Percentiles rank a stretch among this genome's conserved stretches.
phyloP scores from a whole-genome alignment of 768 basidiomycete species.

The Auriscalpium vulgare region DNA sequence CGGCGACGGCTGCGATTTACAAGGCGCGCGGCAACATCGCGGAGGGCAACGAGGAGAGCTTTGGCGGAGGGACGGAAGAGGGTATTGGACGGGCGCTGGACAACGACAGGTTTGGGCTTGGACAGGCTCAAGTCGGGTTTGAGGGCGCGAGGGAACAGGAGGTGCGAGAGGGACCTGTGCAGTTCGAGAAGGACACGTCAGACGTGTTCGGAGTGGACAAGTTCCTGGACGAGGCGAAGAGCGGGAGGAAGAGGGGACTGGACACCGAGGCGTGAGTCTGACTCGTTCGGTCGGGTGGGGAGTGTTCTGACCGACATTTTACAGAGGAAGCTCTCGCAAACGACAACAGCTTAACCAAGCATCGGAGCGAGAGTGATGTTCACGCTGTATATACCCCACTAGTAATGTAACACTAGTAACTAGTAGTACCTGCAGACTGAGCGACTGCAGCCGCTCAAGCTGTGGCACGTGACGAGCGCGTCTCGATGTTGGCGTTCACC shows the following conservation, averaged over 20 bases:
- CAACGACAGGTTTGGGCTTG: constrained; percentile 91
- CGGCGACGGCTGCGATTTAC: constrained; percentile 99
- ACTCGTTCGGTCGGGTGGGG: not conserved
- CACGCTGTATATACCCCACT: too few species aligned
- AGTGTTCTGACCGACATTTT: constrained; percentile 1
- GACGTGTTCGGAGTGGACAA: constrained; percentile 96
- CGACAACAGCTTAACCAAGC: constrained; percentile 63
- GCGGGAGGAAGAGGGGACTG: constrained; percentile 84
- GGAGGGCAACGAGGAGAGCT: constrained; percentile 84
- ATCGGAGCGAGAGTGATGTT: constrained; percentile 27
- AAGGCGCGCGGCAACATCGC: constrained; percentile 84
- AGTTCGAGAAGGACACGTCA: constrained; percentile 96
- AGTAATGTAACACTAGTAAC: too few species aligned
- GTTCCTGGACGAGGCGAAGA: constrained; percentile 96
- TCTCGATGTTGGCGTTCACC: not conserved
- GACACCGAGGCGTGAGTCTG: constrained; percentile 62
- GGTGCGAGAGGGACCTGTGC: constrained; percentile 86
- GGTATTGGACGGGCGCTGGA: constrained; percentile 85
- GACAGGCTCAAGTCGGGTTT: constrained; percentile 78
- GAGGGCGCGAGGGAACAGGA: constrained; percentile 87
- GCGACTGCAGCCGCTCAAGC: not conserved
- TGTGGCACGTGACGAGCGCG: not conserved
- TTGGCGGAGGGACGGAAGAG: constrained; percentile 92
- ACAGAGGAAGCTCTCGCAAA: constrained; percentile 54
- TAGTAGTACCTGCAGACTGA: too few species aligned